Conservation (phyloP, 768 basidiomycete species). For the Naganishia vaughanmartiniae region DNA sequence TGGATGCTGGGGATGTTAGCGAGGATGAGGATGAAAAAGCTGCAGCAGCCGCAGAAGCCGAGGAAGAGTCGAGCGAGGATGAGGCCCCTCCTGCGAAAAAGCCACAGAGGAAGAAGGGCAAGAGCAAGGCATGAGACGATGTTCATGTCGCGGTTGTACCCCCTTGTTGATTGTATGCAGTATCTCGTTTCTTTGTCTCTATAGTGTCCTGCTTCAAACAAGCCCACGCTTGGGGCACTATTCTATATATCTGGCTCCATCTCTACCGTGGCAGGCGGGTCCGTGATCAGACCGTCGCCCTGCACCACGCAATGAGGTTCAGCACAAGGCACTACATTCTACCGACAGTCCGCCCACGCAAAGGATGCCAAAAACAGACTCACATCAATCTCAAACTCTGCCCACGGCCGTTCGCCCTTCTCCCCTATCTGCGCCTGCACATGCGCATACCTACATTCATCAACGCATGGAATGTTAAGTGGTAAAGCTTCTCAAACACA, state of each 20-base stretch:
- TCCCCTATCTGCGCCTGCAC: conserved; percentile 25
- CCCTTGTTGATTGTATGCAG: too few relatives aligned
- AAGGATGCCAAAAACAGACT: conserved; percentile 24
- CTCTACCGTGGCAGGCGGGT: neutral
- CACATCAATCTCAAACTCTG: conserved; percentile 45
- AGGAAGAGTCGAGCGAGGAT: conserved; percentile 44
- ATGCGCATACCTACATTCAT: conserved; percentile 19
- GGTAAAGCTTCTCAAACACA: neutral
- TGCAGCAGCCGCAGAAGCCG: conserved; percentile 43
- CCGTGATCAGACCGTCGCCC: neutral
- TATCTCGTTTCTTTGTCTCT: too few relatives aligned
- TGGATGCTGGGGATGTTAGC: conserved; percentile 53
- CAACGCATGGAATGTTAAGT: too few relatives aligned
- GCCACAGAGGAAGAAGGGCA: conserved; percentile 26
- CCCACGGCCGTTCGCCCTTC: conserved; percentile 38
- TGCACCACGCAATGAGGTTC: neutral
- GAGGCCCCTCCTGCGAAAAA: conserved; percentile 20
- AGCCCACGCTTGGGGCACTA: neutral
- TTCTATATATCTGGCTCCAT: neutral
- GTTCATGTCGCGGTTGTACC: neutral
- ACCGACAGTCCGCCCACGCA: neutral
- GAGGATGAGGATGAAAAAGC: conserved; percentile 47
- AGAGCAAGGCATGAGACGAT: neutral
- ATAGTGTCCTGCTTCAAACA: neutral
- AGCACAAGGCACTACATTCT: neutral